phyloP scores from a whole-genome alignment of 1,284 basidiomycete genomes.

The Austroboletus niveus region DNA sequence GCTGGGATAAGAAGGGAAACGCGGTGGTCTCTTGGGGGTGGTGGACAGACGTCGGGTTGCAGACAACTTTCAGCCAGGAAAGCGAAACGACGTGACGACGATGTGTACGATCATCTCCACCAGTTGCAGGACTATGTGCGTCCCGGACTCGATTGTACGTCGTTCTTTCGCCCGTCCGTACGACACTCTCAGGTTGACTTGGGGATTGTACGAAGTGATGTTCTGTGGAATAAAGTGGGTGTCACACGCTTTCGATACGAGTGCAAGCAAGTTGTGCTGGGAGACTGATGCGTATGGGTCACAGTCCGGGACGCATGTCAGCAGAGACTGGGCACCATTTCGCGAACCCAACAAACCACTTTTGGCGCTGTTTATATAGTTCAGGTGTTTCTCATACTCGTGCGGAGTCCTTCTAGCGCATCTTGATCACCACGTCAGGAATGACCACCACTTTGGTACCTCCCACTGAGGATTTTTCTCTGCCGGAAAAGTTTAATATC shows the following conservation, averaged over 20 bases:
- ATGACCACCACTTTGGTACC: conserved; percentile 39
- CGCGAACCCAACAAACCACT: conserved; percentile 53
- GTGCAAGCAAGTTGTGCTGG: neutral
- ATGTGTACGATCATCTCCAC: conserved; percentile 35
- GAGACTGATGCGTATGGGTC: neutral
- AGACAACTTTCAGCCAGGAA: conserved; percentile 10
- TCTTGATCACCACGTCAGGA: conserved; percentile 27
- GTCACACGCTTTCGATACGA: neutral
- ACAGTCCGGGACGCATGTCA: conserved; percentile 41
- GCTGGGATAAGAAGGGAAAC: neutral
- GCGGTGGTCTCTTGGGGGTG: neutral
- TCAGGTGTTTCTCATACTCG: conserved; percentile 29
- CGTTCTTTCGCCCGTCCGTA: neutral
- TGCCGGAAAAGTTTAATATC: conserved; percentile 37
- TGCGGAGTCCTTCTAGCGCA: neutral
- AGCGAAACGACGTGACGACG: conserved; percentile 24
- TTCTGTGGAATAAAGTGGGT: conserved; percentile 34
- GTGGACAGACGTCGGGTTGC: neutral
- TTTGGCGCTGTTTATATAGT: conserved; percentile 43
- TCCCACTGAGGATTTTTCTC: conserved; percentile 36
- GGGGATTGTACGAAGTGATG: conserved; percentile 17
- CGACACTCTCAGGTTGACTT: no score
- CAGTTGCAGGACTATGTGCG: conserved; percentile 39
- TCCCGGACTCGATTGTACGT: conserved; percentile 43
- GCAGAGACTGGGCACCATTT: conserved; percentile 50